These are phyloP conservation scores for Xylaria castorea DNA, from an alignment of 495 filamentous ascomycete species.

Conservation along the genomic window DNA sequence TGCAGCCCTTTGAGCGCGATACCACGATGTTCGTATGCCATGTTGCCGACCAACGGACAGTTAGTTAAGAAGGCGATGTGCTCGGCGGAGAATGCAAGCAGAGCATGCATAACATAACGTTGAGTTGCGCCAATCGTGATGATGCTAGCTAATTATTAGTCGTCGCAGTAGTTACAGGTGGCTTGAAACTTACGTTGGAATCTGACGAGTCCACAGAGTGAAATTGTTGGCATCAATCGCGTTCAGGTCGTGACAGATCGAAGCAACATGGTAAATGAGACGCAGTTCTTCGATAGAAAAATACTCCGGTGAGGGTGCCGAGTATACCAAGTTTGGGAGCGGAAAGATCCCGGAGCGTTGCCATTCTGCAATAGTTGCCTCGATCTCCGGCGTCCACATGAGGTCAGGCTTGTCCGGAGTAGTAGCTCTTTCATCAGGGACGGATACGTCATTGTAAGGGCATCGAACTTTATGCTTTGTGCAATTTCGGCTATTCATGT, in stretches of 20 bases:
- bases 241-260: slow-evolving; percentile 82
- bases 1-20: slow-evolving; percentile 87
- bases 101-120: slow-evolving; percentile 89
- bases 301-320: slow-evolving; percentile 66
- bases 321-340: slow-evolving; percentile 80
- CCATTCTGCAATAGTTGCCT: slow-evolving; percentile 83
- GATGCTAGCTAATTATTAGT: slow-evolving; percentile 66
- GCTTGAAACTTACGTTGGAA: slow-evolving; percentile 76
- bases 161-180: neutral
- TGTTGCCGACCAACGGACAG: slow-evolving; percentile 79
- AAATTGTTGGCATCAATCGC: slow-evolving; percentile 77
- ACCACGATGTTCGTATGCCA: slow-evolving; percentile 85
- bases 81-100: slow-evolving; percentile 88
- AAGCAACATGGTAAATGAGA: slow-evolving; percentile 88
- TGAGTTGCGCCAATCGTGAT: slow-evolving; percentile 80
- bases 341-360: slow-evolving; percentile 83
- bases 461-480: slow-evolving; percentile 98
- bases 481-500: slow-evolving; percentile 81
- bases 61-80: slow-evolving; percentile 87
- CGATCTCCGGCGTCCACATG: slow-evolving; percentile 81
- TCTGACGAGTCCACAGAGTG: slow-evolving; percentile 89
- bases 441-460: slow-evolving; percentile 86
- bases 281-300: slow-evolving; percentile 80
- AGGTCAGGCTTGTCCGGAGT: slow-evolving; percentile 78
- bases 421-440: slow-evolving; percentile 68